Evolutionary conservation across 495 filamentous ascomycete genomes (phyloP), one percentile per base, ranked within the genome.

Genomic region (Sporormia fimetaria): DNA sequence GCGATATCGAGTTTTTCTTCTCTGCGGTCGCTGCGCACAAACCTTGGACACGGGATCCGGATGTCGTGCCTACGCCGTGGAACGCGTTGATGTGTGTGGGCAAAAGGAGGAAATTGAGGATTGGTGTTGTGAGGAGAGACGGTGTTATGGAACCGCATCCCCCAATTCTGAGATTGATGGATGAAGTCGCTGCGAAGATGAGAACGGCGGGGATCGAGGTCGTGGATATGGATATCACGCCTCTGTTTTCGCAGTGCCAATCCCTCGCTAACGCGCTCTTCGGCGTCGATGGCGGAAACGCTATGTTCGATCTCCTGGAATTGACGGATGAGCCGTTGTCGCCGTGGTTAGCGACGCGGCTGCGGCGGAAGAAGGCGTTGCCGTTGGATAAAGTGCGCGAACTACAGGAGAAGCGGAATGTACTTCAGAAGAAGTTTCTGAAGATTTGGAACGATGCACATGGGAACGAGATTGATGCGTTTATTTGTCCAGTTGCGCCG

Each of bases 81-180:
- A 16, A n/a, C 2, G 12, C 35, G 3, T 31, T 49, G 20, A 12
- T 26, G 6, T 15, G 35, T 6, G 2, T 33, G 4, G n/a, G 32
- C 21, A 21, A 52, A n/a, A 61, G 63, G 4, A 40, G 17, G 34
- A 41, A 38, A 15, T 53, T 69, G 26, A 63, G 63, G 2, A 59
- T 81, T 27, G 77, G 77, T 3, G 57, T 81, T 2, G 57, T 79
- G 2, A 60, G 67, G 7, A 66, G 62, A 4, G 76, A 82, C 42
- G 75, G 73, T 0, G 31, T 77, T 6, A 66, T 70, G 12, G 62
- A 63, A 4, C 78, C 78, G 1, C 59, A 77, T 12, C 78, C 78
- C 0, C 76, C 76, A 0, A 64, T 82, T 5, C 50, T 56, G 3
- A 63, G 61, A 6, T 50, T 76, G 0, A 51, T 82, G 2, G 63